phyloP scores from a whole-genome alignment of 1,284 basidiomycete genomes.

The Chondrostereum purpureum region DNA sequence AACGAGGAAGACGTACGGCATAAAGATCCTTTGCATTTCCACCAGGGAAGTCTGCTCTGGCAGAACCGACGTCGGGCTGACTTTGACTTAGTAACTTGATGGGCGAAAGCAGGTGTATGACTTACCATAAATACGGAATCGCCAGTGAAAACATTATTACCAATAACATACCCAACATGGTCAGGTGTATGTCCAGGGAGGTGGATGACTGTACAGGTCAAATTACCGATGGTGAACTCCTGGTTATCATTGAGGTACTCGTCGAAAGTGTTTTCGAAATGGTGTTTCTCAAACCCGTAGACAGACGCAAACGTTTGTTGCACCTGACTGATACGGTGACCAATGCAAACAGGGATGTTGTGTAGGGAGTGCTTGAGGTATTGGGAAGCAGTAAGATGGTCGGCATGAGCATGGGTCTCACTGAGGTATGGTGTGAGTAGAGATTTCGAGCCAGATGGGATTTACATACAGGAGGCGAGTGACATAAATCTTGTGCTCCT shows the following conservation, averaged over 20 bases:
- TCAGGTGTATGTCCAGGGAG: conserved; percentile 34
- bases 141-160: conserved; percentile 32
- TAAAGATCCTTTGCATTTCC: conserved; percentile 31
- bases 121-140: conserved; percentile 36
- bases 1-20: conserved; percentile 20
- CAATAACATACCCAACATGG: conserved; percentile 31
- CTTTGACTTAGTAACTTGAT: not conserved
- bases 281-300: conserved; percentile 24
- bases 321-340: conserved; percentile 29
- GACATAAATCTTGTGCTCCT: conserved; percentile 24
- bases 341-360: conserved; percentile 28
- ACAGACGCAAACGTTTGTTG: conserved; percentile 30
- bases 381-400: conserved; percentile 34
- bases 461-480: conserved; percentile 27
- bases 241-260: conserved; percentile 30
- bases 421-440: conserved; percentile 14
- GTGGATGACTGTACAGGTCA: conserved; percentile 27
- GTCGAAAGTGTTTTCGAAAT: conserved; percentile 28
- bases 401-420: conserved; percentile 37
- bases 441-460: not conserved
- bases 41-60: conserved; percentile 34
- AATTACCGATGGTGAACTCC: conserved; percentile 26
- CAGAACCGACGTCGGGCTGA: conserved; percentile 34
- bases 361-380: conserved; percentile 28
- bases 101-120: not conserved